Evolutionary conservation across 176 grass and related monocot species (phyloP), one percentile per base, ranked within the genome.

Genomic region (Secale cereale): DNA sequence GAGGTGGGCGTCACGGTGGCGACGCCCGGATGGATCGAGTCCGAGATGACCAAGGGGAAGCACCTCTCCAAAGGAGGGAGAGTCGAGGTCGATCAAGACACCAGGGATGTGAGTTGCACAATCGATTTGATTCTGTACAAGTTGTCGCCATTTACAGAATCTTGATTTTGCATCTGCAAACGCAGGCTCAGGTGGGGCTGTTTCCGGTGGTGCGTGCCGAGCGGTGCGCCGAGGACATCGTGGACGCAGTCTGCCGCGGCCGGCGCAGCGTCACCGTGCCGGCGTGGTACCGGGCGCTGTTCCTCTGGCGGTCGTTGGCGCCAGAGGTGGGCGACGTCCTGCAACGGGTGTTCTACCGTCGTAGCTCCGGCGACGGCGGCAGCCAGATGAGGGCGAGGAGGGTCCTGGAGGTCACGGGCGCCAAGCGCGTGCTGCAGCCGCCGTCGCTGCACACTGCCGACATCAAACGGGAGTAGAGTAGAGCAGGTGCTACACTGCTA

Each of bases 31-130:
- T 97, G 91, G 92, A 69, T 92, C 22, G 92, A 94, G 66, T 94
- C 92, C 6, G 94, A 94, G 92, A 88, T 92, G 90, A 94, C 91
- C 4, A 85, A 92, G 77, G 90, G 91, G 59, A 97, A 97, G 88
- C 80, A 81, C 31, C 29, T 97, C 19, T 85, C 91, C 4, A 85
- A 57, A 29, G 59, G 88, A 22, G 94, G 89, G 3, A 61, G 39
- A 3, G 23, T 87, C 10, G 87, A 92, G 54, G 81, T 92, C 4
- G 88, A 94, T 37, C 92, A 97, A 59, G 80, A 87, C 61, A 57
- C 41, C 4, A 85, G 89, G 56, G 90, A 97, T 78, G 92, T 97
- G 85, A 90, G 82, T 19, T 20, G 15, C 41, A 16, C 37, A 15
- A 3, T 73, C 41, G 11, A 5, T 12, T 54, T 30, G 19, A 35